Base-by-base conservation (phyloP, 1,139 yeast species). In the Meyerozyma athensensis region DNA sequence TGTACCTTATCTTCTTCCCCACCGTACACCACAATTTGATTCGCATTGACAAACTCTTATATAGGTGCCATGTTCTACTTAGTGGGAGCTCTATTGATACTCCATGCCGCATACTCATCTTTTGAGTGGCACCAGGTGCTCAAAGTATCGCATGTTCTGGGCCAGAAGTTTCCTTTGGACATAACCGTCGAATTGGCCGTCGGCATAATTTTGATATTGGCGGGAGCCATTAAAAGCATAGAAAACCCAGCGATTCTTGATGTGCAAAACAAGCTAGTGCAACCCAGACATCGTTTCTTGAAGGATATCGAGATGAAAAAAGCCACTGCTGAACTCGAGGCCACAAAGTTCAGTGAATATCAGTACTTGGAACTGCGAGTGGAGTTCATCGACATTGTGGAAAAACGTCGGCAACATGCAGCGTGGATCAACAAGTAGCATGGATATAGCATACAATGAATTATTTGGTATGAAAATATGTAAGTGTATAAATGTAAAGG, bases 41-140 rank as follows among this genome's bases (percentile, higher is more conserved):
- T n/a, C n/a, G n/a, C n/a, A n/a, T n/a, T n/a, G n/a, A n/a, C n/a
- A n/a, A n/a, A n/a, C n/a, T n/a, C n/a, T n/a, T n/a, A n/a, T n/a
- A n/a, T n/a, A n/a, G n/a, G n/a, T n/a, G n/a, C n/a, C 20, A 26
- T 39, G 21, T 38, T 48, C 19, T 63, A 60, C 42, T 38, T 58
- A 16, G 34, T 65, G 2, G 75, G 76, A 2, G 37, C 50, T n/a
- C 36, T 61, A 14, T 47, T 70, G 12, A 54, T 72, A 26, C 34
- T 59, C 9, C 80, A 76, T 48, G 64, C 78, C 3, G 76, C 72
- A 3, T 75, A 73, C 45, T 74, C 80, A 9, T 65, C 79, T 1
- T 68, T 68, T 47, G 79, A 75, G 46, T 63, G 67, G 50, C 74
- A 71, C 41, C 75, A 68, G 47, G 52, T 69, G 20, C 42, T 54